Conservation (phyloP, 2,329 filamentous ascomycete species). For the Sporothrix inflata region DNA sequence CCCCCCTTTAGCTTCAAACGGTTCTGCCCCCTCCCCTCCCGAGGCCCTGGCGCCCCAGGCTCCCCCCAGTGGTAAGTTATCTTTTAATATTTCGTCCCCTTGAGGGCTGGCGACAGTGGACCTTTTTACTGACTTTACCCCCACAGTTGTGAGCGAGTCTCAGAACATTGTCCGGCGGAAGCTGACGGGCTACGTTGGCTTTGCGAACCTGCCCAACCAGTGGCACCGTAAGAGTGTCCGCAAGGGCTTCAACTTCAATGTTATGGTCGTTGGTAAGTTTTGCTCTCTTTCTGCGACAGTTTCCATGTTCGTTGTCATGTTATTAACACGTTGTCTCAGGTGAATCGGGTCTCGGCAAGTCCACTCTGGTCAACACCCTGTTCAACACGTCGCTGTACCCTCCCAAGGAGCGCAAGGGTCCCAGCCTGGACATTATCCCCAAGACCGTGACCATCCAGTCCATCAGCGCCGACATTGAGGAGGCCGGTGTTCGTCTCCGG, state of each 20-base stretch:
- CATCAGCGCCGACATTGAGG: slow-evolving; percentile 95
- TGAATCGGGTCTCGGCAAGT: slow-evolving; percentile 99
- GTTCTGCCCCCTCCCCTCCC: slow-evolving; percentile 44
- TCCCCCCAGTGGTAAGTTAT: slow-evolving; percentile 37
- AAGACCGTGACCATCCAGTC: slow-evolving; percentile 97
- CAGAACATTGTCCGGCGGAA: slow-evolving; percentile 98
- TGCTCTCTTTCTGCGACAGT: not conserved
- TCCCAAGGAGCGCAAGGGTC: slow-evolving; percentile 96
- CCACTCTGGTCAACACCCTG: slow-evolving; percentile 96
- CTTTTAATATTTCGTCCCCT: not conserved
- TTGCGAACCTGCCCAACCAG: slow-evolving; percentile 98
- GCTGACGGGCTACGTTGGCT: slow-evolving; percentile 97
- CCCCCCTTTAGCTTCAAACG: slow-evolving; percentile 45
- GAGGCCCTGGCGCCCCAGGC: slow-evolving; percentile 49
- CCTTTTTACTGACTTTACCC: not conserved
- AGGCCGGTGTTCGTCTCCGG: slow-evolving; percentile 94
- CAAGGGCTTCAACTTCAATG: slow-evolving; percentile 99
- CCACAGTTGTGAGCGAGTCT: slow-evolving; percentile 62
- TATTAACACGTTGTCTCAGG: slow-evolving; percentile 56
- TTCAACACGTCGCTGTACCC: slow-evolving; percentile 99
- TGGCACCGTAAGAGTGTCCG: slow-evolving; percentile 99
- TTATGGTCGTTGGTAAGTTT: slow-evolving; percentile 96
- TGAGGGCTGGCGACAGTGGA: not conserved
- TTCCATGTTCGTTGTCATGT: not conserved
- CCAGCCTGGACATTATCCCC: slow-evolving; percentile 95